These are phyloP conservation scores for Geosiphon pyriformis DNA, from an alignment of 192 early-diverging fungal species.

Conservation along the genomic window DNA sequence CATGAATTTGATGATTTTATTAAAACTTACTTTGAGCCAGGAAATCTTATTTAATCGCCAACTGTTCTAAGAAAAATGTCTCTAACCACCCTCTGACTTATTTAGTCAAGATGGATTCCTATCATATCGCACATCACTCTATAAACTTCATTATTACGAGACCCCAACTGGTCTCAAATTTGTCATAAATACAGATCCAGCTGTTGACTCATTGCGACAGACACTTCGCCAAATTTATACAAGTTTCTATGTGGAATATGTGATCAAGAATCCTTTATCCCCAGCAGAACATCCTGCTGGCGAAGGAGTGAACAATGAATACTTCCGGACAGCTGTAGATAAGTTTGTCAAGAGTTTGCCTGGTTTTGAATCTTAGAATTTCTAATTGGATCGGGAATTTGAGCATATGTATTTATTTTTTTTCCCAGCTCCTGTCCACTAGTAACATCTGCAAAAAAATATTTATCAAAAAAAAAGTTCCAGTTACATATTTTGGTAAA, in stretches of 20 bases:
- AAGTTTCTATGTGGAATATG: conserved; percentile 89
- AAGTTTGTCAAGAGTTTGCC: conserved; percentile 22
- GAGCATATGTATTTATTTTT: neutral
- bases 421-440: neutral
- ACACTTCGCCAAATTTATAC: conserved; percentile 77
- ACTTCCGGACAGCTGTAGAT: conserved; percentile 20
- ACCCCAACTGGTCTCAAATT: conserved; percentile 84
- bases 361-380: conserved; percentile 12
- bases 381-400: neutral
- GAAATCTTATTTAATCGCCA: no score
- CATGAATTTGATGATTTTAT: no score
- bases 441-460: no score
- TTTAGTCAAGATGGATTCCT: conserved; percentile 60
- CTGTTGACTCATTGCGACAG: conserved; percentile 56
- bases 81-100: no score
- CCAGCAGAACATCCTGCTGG: conserved; percentile 21
- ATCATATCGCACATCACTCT: conserved; percentile 73
- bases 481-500: no score
- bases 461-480: no score
- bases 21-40: no score
- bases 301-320: conserved; percentile 26
- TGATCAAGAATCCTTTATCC: conserved; percentile 81
- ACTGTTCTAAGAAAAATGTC: no score
- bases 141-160: conserved; percentile 90
- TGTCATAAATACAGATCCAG: conserved; percentile 78